Base-by-base conservation (phyloP, 805 yeast species). In the Dipodascopsis uninucleata region DNA sequence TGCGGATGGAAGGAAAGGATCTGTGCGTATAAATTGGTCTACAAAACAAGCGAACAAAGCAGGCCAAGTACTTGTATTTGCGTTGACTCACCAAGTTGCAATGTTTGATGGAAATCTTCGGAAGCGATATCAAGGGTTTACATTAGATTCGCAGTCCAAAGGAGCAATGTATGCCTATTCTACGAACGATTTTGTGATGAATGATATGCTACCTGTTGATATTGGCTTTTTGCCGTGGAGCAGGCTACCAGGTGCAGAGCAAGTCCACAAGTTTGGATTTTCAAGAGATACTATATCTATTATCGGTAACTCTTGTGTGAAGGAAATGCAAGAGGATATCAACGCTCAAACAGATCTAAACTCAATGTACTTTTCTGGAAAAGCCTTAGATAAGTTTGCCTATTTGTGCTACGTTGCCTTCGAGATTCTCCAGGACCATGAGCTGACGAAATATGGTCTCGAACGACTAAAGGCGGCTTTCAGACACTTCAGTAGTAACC, bases 301-400 rank as follows among this genome's bases (percentile, higher is more conserved):
- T n/a, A n/a, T n/a, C n/a, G n/a, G n/a, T n/a, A n/a, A n/a, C n/a
- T n/a, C n/a, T n/a, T n/a, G n/a, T n/a, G n/a, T n/a, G n/a, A n/a
- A n/a, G 4, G 93, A 84, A 55, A 62, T 75, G 7, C 58, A 71
- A 23, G 76, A 70, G 41, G 85, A 82, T 50, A 72, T 82, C 28
- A 65, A 66, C 3, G 74, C 71, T 14, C 75, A 73, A 63, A 74
- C 82, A n/a, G 68, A 82, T 57, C 68, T 81, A 8, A 86, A 86
- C 51, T 86, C 96, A 0, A 89, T 89, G 85, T 90, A 90, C 66
- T 79, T 85, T 17, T 76, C 95, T 1, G 98, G 97, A 9, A 90
- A 93, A 62, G 73, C 79, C 22, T 68, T 89, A 39, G 96, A 88
- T 55, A 93, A 89, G 66, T 93, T 85, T 65, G 96, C 97, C 0